Evolutionary conservation across 208 protist species (phyloP), one percentile per base, ranked within the genome.

Genomic region (Plasmodiophora brassicae): DNA sequence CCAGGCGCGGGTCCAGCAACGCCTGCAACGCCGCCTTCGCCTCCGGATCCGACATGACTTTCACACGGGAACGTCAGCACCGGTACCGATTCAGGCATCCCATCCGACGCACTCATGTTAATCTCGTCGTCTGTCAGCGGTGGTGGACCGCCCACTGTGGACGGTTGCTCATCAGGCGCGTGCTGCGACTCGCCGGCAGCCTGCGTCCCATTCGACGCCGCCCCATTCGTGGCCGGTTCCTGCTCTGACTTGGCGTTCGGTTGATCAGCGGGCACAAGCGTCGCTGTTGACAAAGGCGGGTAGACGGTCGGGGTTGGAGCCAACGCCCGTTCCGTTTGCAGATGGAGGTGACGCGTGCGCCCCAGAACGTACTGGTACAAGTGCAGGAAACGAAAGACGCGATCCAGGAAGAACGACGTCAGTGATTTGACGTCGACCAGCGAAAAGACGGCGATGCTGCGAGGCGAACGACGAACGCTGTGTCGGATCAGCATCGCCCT

Each of bases 391-490:
- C 65, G 65, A 36, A 78, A 32, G 20, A 78, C 65, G n/a, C n/a
- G 65, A 5, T 78, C 65, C 14, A 78, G 5, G 65, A 78, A 78
- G 65, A 78, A 78, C 5, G 32, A 5, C 32, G 65, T 78, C 5
- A 78, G 65, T 32, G n/a, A 78, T 78, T 78, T 78, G 5, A 78
- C 5, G 32, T 78, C 65, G 65, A 78, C 41, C 20, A 78, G 65
- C 10, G 65, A 78, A 32, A 38, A 78, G 65, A 78, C 65, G 41
- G 65, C 65, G 65, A 78, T 78, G 41, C 65, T 78, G 5, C 5
- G 20, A 44, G 65, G 65, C n/a, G 65, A 36, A 44, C 65, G 5
- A 78, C 65, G 65, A 32, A 78, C n/a, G 65, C 65, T 78, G n/a
- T 78, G 65, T 5, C 65, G 65, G 5, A 78, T 5, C 65, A 78